These are phyloP conservation scores for Pyricularia sp. DNA, from an alignment of 2,329 filamentous ascomycete species.

Conservation along the genomic window DNA sequence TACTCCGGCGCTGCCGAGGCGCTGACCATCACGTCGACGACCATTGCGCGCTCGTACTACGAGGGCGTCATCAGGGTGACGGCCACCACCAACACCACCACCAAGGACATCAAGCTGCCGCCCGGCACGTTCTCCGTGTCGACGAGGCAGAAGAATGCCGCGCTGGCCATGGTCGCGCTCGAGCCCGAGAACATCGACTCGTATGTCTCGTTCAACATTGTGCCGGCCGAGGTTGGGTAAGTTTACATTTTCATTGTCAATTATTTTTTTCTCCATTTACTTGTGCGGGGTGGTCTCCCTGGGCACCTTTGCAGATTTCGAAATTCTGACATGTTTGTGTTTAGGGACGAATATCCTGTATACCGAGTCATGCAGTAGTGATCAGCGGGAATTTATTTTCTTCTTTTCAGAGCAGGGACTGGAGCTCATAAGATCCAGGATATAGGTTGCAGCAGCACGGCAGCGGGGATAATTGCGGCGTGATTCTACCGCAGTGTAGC, in stretches of 20 bases:
- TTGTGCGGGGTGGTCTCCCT: neutral
- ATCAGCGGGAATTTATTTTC: neutral
- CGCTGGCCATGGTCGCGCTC: neutral
- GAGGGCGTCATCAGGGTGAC: neutral
- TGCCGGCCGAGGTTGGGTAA: neutral
- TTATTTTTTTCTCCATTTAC: neutral
- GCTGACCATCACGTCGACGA: neutral
- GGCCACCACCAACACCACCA: neutral
- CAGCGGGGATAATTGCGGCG: neutral
- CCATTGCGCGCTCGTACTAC: constrained; percentile 1
- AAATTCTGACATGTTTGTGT: neutral
- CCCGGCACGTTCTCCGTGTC: neutral
- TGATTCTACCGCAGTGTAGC: neutral
- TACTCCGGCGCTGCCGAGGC: neutral
- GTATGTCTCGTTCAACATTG: constrained; percentile 1
- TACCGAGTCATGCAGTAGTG: neutral
- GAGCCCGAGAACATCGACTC: constrained; percentile 1
- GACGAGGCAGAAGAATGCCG: constrained; percentile 1
- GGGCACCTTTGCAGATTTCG: neutral
- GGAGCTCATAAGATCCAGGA: no score
- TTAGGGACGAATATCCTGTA: neutral
- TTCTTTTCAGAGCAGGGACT: neutral
- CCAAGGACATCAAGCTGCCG: constrained; percentile 2
- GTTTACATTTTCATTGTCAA: neutral
- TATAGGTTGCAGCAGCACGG: no score